phyloP scores from a whole-genome alignment of 371 early-diverging fungal species.

The Pancytospora epiphaga region DNA sequence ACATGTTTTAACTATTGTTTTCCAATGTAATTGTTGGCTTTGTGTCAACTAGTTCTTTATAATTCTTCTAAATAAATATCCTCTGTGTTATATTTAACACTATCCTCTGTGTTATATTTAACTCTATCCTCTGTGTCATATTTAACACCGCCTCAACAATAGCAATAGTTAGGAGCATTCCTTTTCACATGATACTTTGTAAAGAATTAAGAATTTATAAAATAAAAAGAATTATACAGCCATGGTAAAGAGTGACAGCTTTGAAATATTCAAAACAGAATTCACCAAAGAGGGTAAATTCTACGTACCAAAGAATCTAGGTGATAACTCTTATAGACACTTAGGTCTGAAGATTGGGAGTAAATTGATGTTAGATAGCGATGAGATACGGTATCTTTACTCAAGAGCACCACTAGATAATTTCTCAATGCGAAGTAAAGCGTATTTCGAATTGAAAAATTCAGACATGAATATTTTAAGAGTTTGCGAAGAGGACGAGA shows the following conservation, averaged over 20 bases:
- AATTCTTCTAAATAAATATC: too few species aligned
- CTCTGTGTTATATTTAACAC: too few species aligned
- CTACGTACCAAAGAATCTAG: neutral
- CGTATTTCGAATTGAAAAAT: neutral
- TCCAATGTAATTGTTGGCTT: too few species aligned
- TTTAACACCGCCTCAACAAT: too few species aligned
- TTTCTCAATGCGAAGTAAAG: neutral
- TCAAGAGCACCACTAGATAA: neutral
- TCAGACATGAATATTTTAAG: neutral
- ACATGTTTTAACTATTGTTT: too few species aligned
- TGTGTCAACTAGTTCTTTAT: too few species aligned
- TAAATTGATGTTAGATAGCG: neutral
- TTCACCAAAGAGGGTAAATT: neutral
- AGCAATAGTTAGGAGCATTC: too few species aligned
- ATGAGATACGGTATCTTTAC: neutral
- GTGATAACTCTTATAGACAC: neutral
- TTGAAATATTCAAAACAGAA: neutral
- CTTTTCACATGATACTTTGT: too few species aligned
- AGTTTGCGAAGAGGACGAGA: neutral
- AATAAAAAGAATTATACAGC: too few species aligned
- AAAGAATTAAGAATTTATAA: too few species aligned
- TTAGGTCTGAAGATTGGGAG: neutral
- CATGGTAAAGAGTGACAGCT: neutral
- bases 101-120: too few species aligned
- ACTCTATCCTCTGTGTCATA: too few species aligned